A percentile compares a stretch with the other conserved stretches of the same genome.
Evolutionary conservation across 306 rosid genomes (phyloP).

Genomic region (Abrus pulchellus): DNA sequence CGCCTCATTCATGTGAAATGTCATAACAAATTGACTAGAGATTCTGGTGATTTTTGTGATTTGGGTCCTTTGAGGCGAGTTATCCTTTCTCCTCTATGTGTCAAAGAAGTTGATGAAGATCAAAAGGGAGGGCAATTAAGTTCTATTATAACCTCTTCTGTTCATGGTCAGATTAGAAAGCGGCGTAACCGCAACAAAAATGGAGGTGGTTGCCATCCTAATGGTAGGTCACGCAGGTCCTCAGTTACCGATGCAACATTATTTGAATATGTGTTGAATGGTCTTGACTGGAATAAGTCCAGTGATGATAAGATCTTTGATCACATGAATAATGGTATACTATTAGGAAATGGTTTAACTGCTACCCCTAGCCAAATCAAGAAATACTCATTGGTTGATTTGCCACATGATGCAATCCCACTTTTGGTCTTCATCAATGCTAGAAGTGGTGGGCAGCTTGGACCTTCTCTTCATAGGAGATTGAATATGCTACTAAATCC

Average conservation of each 20-base stretch:
- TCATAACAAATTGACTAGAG: conserved; percentile 68
- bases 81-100: conserved; percentile 71
- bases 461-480: conserved; percentile 75
- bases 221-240: conserved; percentile 53
- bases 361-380: conserved; percentile 50
- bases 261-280: conserved; percentile 60
- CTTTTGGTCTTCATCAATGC: conserved; percentile 80
- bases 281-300: conserved; percentile 56
- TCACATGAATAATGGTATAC: conserved; percentile 47
- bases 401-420: conserved; percentile 76
- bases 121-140: conserved; percentile 53
- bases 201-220: conserved; percentile 49
- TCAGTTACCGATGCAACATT: conserved; percentile 55
- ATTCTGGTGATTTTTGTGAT: conserved; percentile 76
- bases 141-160: conserved; percentile 64
- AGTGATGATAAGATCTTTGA: conserved; percentile 52
- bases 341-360: conserved; percentile 45
- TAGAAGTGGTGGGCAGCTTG: conserved; percentile 80
- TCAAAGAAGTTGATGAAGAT: conserved; percentile 67
- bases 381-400: conserved; percentile 65
- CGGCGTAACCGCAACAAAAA: conserved; percentile 59
- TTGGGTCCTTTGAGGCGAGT: conserved; percentile 69
- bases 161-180: conserved; percentile 61
- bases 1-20: conserved; percentile 86
- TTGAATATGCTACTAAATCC: conserved; percentile 81